Base-by-base conservation (phyloP, 805 yeast genomes). In the Saccharomycopsis guyanensis region DNA sequence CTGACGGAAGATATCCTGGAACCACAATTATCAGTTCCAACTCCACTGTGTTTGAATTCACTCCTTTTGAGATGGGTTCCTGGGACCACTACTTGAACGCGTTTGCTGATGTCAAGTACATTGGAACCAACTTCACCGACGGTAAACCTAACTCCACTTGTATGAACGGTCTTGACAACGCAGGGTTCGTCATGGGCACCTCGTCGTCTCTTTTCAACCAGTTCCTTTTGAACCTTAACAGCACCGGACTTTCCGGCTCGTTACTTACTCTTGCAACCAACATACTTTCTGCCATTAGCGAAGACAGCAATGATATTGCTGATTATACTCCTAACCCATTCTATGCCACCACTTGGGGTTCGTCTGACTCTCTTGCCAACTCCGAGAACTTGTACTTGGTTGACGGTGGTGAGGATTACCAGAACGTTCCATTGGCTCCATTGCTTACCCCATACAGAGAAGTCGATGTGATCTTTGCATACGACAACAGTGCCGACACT, bases 171-270 rank as follows among this genome's bases (percentile, higher is more conserved):
- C 80, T 72, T 51, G 96, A 88, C 62, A 86, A 86, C 56, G 81
- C 84, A 4, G 93, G 95, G 2, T 88, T 77, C 57, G 65, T 85
- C 27, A 67, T 86, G 65, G 96, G 94, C 34, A 81, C 95, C 5
- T 85, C 95, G 2, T 82, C 95, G 84, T 41, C 86, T 84, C 68
- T 86, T 82, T 60, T 79, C 76, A 60, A 67, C 80, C 79, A 78
- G 59, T 68, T 81, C 43, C 58, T 85, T 16, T 62, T 82, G 38
- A 71, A 72, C 53, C 61, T 83, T 47, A 78, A 82, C 59, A 59
- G 76, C 18, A 71, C 82, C 1, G 71, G 74, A 20, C 51, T 75
- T 1, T 55, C 71, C 2, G 76, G 79, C 13, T 66, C 66, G 19
- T 54, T 80, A 7, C 66, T 68, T 50, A 61, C 66, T n/a, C 56